phyloP scores from a whole-genome alignment of 139 green algal species.

The Micractinium sp. region DNA sequence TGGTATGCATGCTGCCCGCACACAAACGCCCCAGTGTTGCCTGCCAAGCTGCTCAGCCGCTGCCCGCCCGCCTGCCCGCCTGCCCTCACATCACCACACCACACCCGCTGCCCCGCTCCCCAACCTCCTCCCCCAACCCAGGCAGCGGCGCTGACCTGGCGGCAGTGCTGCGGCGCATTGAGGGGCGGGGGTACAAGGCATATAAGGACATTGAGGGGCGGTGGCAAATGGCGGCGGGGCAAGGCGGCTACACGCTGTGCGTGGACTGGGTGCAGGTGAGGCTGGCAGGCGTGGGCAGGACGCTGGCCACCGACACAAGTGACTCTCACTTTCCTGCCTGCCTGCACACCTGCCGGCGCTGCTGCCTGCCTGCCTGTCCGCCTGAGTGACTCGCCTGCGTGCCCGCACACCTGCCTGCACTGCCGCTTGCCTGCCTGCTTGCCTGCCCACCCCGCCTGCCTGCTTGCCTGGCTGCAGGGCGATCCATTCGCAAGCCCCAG shows the following conservation, averaged over 20 bases:
- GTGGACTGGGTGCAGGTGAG: conserved; percentile 54
- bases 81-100: background rate
- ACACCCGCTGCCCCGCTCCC: background rate
- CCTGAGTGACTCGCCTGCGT: too few species aligned
- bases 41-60: too few species aligned
- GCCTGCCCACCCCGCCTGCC: too few species aligned
- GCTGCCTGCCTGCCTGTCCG: too few species aligned
- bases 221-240: conserved; percentile 11
- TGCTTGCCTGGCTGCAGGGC: background rate
- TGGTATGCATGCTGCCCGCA: too few species aligned
- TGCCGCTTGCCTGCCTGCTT: too few species aligned
- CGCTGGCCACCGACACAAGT: too few species aligned
- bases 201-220: conserved; percentile 66
- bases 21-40: background rate
- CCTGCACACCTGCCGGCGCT: too few species aligned
- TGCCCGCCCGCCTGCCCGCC: too few species aligned
- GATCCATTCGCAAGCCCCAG: conserved; percentile 61
- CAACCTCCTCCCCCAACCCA: background rate
- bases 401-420: too few species aligned
- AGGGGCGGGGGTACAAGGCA: conserved; percentile 59
- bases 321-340: background rate
- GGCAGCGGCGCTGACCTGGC: conserved; percentile 32
- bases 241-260: conserved; percentile 46
- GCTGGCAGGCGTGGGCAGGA: too few species aligned
- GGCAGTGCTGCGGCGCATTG: conserved; percentile 46